Evolutionary conservation across 208 protist species (phyloP).

Genomic region (Leishmania arabica): DNA sequence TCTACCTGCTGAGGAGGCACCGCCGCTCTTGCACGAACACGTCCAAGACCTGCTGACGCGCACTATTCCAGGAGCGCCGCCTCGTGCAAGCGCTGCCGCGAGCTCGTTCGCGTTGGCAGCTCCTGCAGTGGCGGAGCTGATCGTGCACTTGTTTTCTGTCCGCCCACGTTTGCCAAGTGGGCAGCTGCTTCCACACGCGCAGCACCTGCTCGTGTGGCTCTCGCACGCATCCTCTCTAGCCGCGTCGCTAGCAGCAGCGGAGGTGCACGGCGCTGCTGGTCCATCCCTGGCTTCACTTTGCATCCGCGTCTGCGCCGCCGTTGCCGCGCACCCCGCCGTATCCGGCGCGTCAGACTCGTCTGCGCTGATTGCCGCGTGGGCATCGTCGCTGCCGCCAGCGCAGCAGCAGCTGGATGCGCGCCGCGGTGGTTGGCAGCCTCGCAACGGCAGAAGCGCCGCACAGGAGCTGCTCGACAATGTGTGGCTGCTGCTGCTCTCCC

Average conservation of each 20-base stretch:
- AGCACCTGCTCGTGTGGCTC: constrained; percentile 27
- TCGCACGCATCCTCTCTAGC: neutral
- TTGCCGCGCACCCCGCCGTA: constrained; percentile 22
- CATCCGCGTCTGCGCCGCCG: constrained; percentile 26
- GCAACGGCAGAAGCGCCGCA: neutral
- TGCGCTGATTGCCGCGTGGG: neutral
- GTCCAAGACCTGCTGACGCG: neutral
- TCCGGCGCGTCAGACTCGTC: neutral
- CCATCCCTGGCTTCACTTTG: constrained; percentile 2
- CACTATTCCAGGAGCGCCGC: constrained; percentile 11
- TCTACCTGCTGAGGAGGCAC: constrained; percentile 11
- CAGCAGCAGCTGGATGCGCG: neutral
- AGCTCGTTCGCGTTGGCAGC: neutral
- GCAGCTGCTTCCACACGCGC: constrained; percentile 28
- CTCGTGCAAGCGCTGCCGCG: neutral
- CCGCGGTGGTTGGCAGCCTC: neutral
- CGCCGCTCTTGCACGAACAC: constrained; percentile 18
- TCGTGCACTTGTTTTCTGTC: constrained; percentile 16
- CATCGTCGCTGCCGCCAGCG: neutral
- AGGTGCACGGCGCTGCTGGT: neutral
- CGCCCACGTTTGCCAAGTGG: constrained; percentile 25
- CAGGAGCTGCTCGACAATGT: constrained; percentile 29
- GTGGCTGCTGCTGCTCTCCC: constrained; percentile 31
- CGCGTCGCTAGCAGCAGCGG: neutral
- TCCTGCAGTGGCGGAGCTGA: constrained; percentile 13